Percentiles rank a stretch among this genome's conserved stretches.
Evolutionary conservation across 2,329 filamentous ascomycete genomes (phyloP).

Genomic region (Ceratocystis eucalypticola): DNA sequence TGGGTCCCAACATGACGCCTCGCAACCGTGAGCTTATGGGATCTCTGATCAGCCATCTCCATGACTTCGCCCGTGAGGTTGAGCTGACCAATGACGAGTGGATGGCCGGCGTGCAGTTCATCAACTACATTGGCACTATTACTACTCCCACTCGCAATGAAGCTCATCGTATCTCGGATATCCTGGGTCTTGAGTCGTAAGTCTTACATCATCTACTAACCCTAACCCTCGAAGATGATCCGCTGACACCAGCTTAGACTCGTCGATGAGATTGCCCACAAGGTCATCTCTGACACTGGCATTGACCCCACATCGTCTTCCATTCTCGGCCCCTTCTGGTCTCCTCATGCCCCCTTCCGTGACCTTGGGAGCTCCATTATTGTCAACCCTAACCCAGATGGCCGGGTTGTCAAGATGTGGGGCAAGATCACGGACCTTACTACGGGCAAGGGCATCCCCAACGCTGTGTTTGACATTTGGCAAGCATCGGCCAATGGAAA

Average conservation of each 20-base stretch:
- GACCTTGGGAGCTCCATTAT: slow-evolving; percentile 53
- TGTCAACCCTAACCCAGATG: slow-evolving; percentile 44
- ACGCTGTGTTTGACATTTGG: slow-evolving; percentile 66
- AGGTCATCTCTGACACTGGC: slow-evolving; percentile 46
- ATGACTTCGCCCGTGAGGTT: slow-evolving; percentile 66
- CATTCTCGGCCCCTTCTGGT: slow-evolving; percentile 70
- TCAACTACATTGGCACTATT: slow-evolving; percentile 61
- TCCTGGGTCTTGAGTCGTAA: slow-evolving; percentile 60
- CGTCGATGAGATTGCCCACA: slow-evolving; percentile 54
- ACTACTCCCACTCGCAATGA: slow-evolving; percentile 59
- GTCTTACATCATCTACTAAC: slow-evolving; percentile 21
- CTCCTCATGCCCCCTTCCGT: slow-evolving; percentile 59
- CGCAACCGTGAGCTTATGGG: slow-evolving; percentile 50
- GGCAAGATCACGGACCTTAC: slow-evolving; percentile 51
- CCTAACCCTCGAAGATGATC: not conserved
- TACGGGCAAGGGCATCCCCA: slow-evolving; percentile 51
- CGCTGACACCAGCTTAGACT: slow-evolving; percentile 30
- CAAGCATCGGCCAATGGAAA: slow-evolving; percentile 62
- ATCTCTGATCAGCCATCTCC: slow-evolving; percentile 55
- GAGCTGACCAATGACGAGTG: slow-evolving; percentile 67
- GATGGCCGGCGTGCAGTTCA: slow-evolving; percentile 59
- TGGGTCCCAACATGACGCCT: slow-evolving; percentile 54
- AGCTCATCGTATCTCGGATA: slow-evolving; percentile 57
- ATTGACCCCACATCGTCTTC: slow-evolving; percentile 57
- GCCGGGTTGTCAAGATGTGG: slow-evolving; percentile 53